phyloP scores from a whole-genome alignment of 2,329 filamentous ascomycete species.

The Aspergillus pseudoviridinutans region DNA sequence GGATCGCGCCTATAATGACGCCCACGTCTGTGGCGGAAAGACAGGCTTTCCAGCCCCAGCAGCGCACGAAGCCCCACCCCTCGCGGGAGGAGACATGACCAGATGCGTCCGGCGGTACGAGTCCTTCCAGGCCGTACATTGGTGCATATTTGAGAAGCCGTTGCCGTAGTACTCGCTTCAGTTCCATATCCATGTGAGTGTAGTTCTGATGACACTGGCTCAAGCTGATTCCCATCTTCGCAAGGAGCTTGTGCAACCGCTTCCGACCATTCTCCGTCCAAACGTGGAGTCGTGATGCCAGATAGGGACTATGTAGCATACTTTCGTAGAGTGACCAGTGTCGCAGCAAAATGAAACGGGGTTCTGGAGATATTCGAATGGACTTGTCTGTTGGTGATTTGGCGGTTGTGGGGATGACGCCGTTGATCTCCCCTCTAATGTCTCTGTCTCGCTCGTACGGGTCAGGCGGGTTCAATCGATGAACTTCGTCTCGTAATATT shows the following conservation, averaged over 20 bases:
- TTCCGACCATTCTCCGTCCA: constrained; percentile 90
- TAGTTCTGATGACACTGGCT: constrained; percentile 94
- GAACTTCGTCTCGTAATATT: constrained; percentile 86
- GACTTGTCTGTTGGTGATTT: constrained; percentile 85
- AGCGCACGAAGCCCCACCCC: constrained; percentile 94
- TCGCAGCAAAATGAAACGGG: constrained; percentile 83
- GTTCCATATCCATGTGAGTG: constrained; percentile 96
- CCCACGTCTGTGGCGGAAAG: constrained; percentile 89
- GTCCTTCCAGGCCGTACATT: constrained; percentile 87
- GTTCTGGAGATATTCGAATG: constrained; percentile 89
- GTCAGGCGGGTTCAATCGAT: constrained; percentile 80
- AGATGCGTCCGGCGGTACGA: constrained; percentile 75
- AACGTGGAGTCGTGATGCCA: constrained; percentile 85
- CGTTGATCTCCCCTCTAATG: constrained; percentile 62
- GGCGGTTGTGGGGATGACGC: constrained; percentile 85
- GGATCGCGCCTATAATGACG: constrained; percentile 84
- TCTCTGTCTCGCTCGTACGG: constrained; percentile 56
- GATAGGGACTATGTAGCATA: constrained; percentile 95
- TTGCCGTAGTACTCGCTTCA: constrained; percentile 81
- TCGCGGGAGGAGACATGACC: constrained; percentile 72
- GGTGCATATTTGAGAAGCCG: constrained; percentile 89
- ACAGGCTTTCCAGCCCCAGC: constrained; percentile 96
- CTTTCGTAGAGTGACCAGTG: constrained; percentile 98
- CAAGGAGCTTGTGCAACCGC: constrained; percentile 85
- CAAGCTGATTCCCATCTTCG: constrained; percentile 96